Conservation (phyloP, 306 rosid genomes). For the Carpinus fangiana region DNA sequence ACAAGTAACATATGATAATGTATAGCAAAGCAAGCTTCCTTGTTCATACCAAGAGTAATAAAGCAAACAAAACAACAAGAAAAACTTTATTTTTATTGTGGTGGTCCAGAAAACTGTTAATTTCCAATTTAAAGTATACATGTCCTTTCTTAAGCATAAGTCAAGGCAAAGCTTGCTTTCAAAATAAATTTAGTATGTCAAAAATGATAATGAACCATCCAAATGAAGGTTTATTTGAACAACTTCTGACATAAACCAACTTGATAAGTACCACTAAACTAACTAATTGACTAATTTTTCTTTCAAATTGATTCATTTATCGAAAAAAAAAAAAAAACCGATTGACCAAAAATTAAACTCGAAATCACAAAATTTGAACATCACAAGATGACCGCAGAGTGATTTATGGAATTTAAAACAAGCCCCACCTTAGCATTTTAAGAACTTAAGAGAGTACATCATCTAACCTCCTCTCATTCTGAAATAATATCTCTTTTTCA, state of each 20-base stretch:
- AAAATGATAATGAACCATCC: neutral
- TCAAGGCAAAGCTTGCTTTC: neutral
- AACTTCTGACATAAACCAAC: neutral
- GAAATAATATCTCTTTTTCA: neutral
- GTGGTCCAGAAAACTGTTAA: neutral
- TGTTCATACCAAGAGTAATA: constrained; percentile 3
- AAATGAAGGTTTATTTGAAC: neutral
- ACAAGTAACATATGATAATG: neutral
- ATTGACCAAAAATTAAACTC: neutral
- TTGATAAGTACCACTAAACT: neutral
- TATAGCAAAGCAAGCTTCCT: neutral
- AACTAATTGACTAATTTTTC: neutral
- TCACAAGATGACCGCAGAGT: neutral
- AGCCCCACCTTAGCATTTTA: neutral
- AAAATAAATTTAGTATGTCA: constrained; percentile 8
- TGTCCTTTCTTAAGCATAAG: neutral
- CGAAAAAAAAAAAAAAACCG: no score
- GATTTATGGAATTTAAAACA: neutral
- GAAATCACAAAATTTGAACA: neutral
- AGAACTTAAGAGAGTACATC: neutral
- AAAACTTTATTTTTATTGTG: neutral
- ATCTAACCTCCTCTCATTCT: neutral
- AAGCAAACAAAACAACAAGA: neutral
- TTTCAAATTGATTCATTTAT: no score
- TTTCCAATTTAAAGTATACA: neutral